Base-by-base conservation (phyloP, 208 protist species). In the Acanthamoeba triangularis region DNA sequence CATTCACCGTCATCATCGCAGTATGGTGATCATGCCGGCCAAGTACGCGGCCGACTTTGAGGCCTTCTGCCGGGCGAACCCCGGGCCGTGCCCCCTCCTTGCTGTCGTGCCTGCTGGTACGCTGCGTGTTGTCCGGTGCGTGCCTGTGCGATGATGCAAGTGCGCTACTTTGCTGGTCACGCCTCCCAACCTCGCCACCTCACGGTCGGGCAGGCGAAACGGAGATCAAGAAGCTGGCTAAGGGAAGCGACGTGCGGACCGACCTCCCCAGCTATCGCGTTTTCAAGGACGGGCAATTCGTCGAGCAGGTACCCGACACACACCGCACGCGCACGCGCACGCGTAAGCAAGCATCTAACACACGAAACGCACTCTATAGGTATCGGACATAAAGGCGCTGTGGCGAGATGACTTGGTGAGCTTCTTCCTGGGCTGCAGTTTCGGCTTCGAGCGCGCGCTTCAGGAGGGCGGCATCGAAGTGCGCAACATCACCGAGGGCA, bases 401-500 rank as follows among this genome's bases (percentile, higher is more conserved):
- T 96, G 56, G 56, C 61, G 65, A n/a, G 82, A 93, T 25, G 94
- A 96, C 88, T 13, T 85, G 35, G 94, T 95, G 56, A 95, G 74
- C 76, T 96, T 96, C 44, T 82, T 95, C 54, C 78, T 96, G 13
- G 95, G 95, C 59, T 96, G 95, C 90, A 92, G 72, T 61, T 96
- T 96, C 47, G 69, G 90, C 37, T 96, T 96, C 76, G 95, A 96
- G 61, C 47, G 72, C 37, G 91, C 87, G 28, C 69, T 96, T 23
- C 87, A 92, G 37, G 90, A 85, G 35, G 44, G 44, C 37, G 95
- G 95, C 30, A 59, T 96, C 78, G 61, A 84, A 28, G 90, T 96
- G 47, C 85, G 95, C 56, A 96, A 96, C 90, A 96, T 96, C 52
- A 67, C 92, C 63, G 72, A 96, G 59, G 67, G 87, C 35, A 84